These are phyloP conservation scores for Phytophthora sp. DNA, from an alignment of 352 stramenopile genomes.

Conservation along the genomic window DNA sequence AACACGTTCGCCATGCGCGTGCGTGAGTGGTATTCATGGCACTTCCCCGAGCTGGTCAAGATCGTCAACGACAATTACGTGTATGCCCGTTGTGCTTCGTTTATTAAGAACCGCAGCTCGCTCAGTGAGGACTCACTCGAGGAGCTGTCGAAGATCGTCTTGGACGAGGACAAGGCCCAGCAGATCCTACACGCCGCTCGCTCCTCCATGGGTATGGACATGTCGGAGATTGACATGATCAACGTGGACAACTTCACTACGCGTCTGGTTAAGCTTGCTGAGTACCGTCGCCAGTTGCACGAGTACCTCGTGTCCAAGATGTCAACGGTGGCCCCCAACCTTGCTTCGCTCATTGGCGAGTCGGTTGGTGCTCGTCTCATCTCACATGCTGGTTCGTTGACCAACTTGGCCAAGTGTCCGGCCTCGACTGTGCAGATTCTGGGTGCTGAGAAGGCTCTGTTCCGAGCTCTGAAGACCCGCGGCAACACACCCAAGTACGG, in stretches of 20 bases:
- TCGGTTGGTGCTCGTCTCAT: slow-evolving; percentile 99
- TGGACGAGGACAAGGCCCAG: slow-evolving; percentile 97
- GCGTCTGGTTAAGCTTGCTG: slow-evolving; percentile 98
- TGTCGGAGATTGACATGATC: slow-evolving; percentile 99
- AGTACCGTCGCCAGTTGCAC: slow-evolving; percentile 97
- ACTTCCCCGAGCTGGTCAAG: slow-evolving; percentile 99
- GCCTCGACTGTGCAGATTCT: slow-evolving; percentile 99
- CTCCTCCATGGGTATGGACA: slow-evolving; percentile 99
- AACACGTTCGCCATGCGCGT: slow-evolving; percentile 99
- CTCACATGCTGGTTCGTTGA: slow-evolving; percentile 98
- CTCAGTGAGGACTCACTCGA: slow-evolving; percentile 84
- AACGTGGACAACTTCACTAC: slow-evolving; percentile 99
- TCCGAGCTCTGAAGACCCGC: slow-evolving; percentile 99
- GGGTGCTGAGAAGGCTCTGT: slow-evolving; percentile 99
- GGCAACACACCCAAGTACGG: slow-evolving; percentile 99
- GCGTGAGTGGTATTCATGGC: slow-evolving; percentile 99
- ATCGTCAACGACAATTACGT: slow-evolving; percentile 99
- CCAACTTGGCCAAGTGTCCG: slow-evolving; percentile 99
- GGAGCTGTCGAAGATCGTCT: slow-evolving; percentile 92
- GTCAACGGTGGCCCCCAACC: slow-evolving; percentile 98
- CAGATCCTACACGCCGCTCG: slow-evolving; percentile 95
- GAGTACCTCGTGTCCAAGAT: slow-evolving; percentile 98
- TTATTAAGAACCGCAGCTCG: slow-evolving; percentile 94
- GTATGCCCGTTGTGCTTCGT: slow-evolving; percentile 97
- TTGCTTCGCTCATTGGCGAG: slow-evolving; percentile 98